phyloP scores from a whole-genome alignment of 75 land plant genomes.

The Sequoiadendron giganteum region DNA sequence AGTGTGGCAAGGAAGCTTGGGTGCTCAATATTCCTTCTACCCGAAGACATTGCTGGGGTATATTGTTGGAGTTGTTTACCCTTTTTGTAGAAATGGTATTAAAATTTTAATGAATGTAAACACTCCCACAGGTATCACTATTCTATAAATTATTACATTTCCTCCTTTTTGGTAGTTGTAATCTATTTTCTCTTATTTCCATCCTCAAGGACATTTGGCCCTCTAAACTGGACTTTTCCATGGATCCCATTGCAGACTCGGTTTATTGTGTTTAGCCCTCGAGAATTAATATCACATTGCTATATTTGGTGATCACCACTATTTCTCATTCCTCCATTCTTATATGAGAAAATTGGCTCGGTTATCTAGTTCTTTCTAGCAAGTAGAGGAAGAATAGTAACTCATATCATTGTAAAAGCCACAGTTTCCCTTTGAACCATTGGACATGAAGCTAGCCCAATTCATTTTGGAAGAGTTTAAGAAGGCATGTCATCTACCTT shows the following conservation, averaged over 20 bases:
- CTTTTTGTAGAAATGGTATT: too few species aligned
- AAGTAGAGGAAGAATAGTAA: not conserved
- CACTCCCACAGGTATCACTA: too few species aligned
- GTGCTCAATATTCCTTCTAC: too few species aligned
- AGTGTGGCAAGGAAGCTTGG: too few species aligned
- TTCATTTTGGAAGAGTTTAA: not conserved
- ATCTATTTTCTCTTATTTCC: not conserved
- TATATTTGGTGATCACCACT: constrained; percentile 1
- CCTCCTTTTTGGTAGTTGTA: not conserved
- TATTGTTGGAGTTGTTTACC: too few species aligned
- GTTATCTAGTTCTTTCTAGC: not conserved
- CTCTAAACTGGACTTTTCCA: not conserved
- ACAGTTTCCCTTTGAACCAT: not conserved
- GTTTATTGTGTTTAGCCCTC: not conserved
- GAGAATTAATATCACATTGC: not conserved
- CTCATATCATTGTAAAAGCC: not conserved
- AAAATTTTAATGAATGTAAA: too few species aligned
- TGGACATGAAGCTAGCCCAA: not conserved
- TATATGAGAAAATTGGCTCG: not conserved
- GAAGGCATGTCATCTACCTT: not conserved
- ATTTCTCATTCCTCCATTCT: not conserved
- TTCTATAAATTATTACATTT: too few species aligned
- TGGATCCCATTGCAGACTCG: constrained; percentile 3
- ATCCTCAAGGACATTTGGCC: not conserved
- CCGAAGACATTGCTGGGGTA: too few species aligned